Percentiles rank a stretch among this genome's conserved stretches.
Evolutionary conservation across 2,329 filamentous ascomycete genomes (phyloP).

Genomic region (Monilinia laxa): DNA sequence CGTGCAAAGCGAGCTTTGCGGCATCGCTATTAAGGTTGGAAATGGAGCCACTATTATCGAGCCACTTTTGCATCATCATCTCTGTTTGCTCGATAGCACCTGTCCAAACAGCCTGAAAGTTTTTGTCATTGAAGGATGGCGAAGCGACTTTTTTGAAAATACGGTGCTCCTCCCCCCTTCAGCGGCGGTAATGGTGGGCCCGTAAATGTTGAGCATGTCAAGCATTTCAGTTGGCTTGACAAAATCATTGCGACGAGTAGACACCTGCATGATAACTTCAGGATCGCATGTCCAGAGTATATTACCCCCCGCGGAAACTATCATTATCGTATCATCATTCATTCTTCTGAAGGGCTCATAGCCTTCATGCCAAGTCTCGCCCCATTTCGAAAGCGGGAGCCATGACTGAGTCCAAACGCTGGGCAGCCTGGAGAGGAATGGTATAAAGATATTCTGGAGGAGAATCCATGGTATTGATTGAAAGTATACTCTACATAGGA

Average conservation of each 20-base stretch:
- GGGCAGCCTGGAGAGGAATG: slow-evolving; percentile 2
- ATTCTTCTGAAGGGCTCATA: slow-evolving; percentile 5
- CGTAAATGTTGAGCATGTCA: slow-evolving; percentile 8
- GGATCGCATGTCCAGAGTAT: slow-evolving; percentile 18
- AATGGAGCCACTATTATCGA: neutral
- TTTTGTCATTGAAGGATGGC: slow-evolving; percentile 16
- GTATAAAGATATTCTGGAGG: slow-evolving; percentile 12
- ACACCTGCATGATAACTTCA: slow-evolving; percentile 16
- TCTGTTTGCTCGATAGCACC: slow-evolving; percentile 6
- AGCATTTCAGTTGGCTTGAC: slow-evolving; percentile 15
- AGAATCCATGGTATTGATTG: slow-evolving; percentile 19
- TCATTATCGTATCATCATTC: slow-evolving; percentile 5
- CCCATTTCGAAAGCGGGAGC: neutral
- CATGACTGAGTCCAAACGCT: slow-evolving; percentile 4
- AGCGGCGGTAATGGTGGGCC: slow-evolving; percentile 12
- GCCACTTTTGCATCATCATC: slow-evolving; percentile 6
- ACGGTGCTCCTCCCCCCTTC: slow-evolving; percentile 13
- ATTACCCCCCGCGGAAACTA: neutral
- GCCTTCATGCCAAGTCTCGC: slow-evolving; percentile 12
- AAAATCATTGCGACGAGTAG: slow-evolving; percentile 1
- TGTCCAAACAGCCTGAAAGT: slow-evolving; percentile 2
- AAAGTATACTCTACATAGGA: slow-evolving; percentile 3
- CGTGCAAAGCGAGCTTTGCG: slow-evolving; percentile 2
- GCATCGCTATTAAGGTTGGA: neutral
- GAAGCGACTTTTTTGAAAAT: slow-evolving; percentile 12